Conservation (phyloP, 1,139 yeast species). For the Blastobotrys aristatus region DNA sequence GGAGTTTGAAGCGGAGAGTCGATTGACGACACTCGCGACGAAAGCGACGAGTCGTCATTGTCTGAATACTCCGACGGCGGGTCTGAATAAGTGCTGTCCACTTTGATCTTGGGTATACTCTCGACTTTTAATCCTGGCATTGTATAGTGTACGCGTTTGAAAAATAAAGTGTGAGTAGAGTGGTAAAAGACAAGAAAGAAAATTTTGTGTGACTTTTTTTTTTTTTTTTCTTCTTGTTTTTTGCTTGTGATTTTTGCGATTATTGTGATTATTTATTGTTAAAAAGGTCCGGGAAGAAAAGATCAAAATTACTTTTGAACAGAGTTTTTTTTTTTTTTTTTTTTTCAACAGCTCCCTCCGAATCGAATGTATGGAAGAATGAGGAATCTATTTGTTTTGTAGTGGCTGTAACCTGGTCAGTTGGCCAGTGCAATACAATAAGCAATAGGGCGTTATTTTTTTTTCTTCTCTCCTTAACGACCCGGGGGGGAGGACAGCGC, state of each 20-base stretch:
- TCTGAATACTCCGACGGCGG: neutral
- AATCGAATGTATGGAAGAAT: neutral
- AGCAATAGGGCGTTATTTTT: neutral
- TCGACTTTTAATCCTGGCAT: neutral
- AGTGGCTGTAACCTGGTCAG: neutral
- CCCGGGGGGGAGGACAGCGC: too few species aligned
- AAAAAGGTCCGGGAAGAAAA: neutral
- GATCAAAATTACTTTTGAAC: neutral
- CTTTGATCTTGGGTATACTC: neutral
- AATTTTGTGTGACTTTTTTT: neutral
- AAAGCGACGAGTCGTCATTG: neutral
- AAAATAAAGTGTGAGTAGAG: neutral
- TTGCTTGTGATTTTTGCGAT: neutral
- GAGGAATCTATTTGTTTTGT: neutral
- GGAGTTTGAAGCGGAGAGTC: neutral
- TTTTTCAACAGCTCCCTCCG: neutral
- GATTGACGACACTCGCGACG: neutral
- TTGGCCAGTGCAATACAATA: neutral
- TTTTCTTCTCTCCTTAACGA: too few species aligned
- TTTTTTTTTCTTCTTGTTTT: neutral
- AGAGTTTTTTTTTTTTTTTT: too few species aligned
- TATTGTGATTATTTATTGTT: neutral
- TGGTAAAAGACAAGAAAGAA: neutral
- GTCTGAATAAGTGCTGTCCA: neutral
- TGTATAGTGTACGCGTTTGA: neutral